Evolutionary conservation across 768 basidiomycete species (phyloP).

Genomic region (Tylopilus sp.): DNA sequence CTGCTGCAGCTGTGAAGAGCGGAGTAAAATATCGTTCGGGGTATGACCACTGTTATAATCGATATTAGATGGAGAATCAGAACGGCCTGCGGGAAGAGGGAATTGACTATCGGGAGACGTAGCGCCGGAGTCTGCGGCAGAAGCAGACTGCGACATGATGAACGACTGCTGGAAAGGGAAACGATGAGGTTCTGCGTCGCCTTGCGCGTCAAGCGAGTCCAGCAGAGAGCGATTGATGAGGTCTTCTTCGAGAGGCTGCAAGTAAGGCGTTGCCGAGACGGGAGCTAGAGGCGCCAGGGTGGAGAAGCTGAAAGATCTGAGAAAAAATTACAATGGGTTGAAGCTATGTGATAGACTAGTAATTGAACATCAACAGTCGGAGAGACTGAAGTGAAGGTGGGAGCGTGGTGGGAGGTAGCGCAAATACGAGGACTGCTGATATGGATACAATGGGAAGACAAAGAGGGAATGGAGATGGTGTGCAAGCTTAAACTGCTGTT

Average conservation of each 20-base stretch:
- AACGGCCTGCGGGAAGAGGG: conserved; percentile 45
- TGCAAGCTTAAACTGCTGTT: conserved; percentile 28
- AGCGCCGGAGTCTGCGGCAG: conserved; percentile 49
- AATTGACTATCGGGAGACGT: conserved; percentile 54
- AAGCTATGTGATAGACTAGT: conserved; percentile 29
- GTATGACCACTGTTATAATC: conserved; percentile 35
- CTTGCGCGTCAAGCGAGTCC: conserved; percentile 80
- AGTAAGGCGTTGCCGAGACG: conserved; percentile 29
- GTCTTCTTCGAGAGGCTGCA: conserved; percentile 55
- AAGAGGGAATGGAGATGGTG: conserved; percentile 23
- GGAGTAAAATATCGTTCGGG: conserved; percentile 30
- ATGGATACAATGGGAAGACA: conserved; percentile 41
- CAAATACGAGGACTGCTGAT: conserved; percentile 35
- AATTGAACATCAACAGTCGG: conserved; percentile 45
- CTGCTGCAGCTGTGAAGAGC: conserved; percentile 25
- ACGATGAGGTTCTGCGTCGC: conserved; percentile 68
- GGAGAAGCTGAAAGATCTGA: conserved; percentile 28
- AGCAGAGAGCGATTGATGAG: conserved; percentile 83
- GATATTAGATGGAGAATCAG: conserved; percentile 49
- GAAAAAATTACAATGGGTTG: conserved; percentile 30
- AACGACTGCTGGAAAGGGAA: conserved; percentile 33
- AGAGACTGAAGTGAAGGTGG: conserved; percentile 26
- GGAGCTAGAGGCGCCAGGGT: conserved; percentile 50
- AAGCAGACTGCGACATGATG: conserved; percentile 44
- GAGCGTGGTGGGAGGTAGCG: conserved; percentile 33